These are phyloP conservation scores for Podosphaera fusca DNA, from an alignment of 2,329 filamentous ascomycete genomes.

Conservation along the genomic window DNA sequence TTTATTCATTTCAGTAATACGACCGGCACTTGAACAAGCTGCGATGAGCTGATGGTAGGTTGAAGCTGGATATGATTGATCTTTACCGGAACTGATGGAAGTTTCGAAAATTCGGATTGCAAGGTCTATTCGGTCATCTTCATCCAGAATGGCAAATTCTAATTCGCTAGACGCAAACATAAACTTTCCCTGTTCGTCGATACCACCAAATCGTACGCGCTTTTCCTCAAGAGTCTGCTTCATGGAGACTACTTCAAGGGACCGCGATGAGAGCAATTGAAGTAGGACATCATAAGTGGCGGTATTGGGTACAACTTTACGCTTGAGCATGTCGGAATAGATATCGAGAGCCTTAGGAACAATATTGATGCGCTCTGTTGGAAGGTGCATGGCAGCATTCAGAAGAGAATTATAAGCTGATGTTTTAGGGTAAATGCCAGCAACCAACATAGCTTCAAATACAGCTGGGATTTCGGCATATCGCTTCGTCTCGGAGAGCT, in stretches of 20 bases:
- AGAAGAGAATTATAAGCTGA: slow-evolving; percentile 84
- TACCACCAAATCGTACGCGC: slow-evolving; percentile 61
- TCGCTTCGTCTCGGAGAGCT: slow-evolving; percentile 45
- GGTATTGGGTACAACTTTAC: slow-evolving; percentile 58
- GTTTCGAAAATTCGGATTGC: slow-evolving; percentile 70
- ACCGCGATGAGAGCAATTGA: slow-evolving; percentile 55
- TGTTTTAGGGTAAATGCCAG: slow-evolving; percentile 58
- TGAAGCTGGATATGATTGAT: slow-evolving; percentile 48
- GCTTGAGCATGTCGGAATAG: slow-evolving; percentile 86
- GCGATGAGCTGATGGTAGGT: slow-evolving; percentile 71
- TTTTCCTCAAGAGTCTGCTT: slow-evolving; percentile 60
- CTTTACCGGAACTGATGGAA: slow-evolving; percentile 34
- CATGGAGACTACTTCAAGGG: slow-evolving; percentile 51
- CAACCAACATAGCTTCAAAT: slow-evolving; percentile 74
- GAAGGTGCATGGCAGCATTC: slow-evolving; percentile 61
- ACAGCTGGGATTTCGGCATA: slow-evolving; percentile 76
- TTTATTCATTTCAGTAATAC: slow-evolving; percentile 69
- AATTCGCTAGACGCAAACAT: slow-evolving; percentile 66
- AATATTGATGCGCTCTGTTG: slow-evolving; percentile 56
- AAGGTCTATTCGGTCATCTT: slow-evolving; percentile 48
- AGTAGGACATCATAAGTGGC: slow-evolving; percentile 79
- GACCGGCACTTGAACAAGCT: slow-evolving; percentile 64
- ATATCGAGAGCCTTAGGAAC: slow-evolving; percentile 84
- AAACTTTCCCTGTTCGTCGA: slow-evolving; percentile 65
- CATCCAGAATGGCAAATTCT: slow-evolving; percentile 1